Evolutionary conservation across 2,329 filamentous ascomycete genomes (phyloP).

Genomic region (Clarireedia monteithiana): DNA sequence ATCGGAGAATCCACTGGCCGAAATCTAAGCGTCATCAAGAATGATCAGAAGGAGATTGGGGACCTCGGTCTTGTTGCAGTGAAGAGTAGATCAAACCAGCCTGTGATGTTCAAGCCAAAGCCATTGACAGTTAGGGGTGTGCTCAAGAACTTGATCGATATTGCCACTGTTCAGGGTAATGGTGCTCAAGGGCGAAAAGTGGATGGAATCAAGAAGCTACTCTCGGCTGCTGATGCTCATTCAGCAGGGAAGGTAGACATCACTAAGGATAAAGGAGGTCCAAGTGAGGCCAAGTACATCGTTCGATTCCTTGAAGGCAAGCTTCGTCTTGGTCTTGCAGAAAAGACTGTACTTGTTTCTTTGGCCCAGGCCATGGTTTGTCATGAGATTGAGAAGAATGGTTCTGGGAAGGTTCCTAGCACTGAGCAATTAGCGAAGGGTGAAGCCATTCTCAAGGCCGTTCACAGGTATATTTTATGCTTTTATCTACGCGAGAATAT

Average conservation of each 20-base stretch:
- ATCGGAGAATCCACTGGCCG: constrained; percentile 92
- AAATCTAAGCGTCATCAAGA: constrained; percentile 82
- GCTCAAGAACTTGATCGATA: constrained; percentile 77
- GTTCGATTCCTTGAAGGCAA: constrained; percentile 93
- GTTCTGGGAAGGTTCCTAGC: constrained; percentile 55
- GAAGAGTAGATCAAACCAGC: constrained; percentile 90
- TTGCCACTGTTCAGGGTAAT: constrained; percentile 79
- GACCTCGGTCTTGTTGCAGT: constrained; percentile 91
- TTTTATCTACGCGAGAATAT: too few relatives aligned
- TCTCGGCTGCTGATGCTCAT: constrained; percentile 80
- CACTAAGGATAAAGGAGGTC: constrained; percentile 81
- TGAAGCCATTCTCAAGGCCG: constrained; percentile 78
- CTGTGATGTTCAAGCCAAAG: constrained; percentile 98
- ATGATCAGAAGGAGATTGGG: constrained; percentile 92
- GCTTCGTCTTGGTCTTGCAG: constrained; percentile 80
- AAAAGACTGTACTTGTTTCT: constrained; percentile 84
- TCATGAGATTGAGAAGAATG: constrained; percentile 69
- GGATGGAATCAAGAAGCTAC: constrained; percentile 87
- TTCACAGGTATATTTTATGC: constrained; percentile 60
- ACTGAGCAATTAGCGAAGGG: constrained; percentile 74
- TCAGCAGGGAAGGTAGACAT: constrained; percentile 77
- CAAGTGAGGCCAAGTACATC: constrained; percentile 91
- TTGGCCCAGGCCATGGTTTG: constrained; percentile 81
- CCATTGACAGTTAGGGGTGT: constrained; percentile 79
- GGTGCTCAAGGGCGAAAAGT: constrained; percentile 89